A percentile compares a stretch with the other conserved stretches of the same genome.
phyloP scores from a whole-genome alignment of 352 stramenopile species.

The Globisporangium yorkense region DNA sequence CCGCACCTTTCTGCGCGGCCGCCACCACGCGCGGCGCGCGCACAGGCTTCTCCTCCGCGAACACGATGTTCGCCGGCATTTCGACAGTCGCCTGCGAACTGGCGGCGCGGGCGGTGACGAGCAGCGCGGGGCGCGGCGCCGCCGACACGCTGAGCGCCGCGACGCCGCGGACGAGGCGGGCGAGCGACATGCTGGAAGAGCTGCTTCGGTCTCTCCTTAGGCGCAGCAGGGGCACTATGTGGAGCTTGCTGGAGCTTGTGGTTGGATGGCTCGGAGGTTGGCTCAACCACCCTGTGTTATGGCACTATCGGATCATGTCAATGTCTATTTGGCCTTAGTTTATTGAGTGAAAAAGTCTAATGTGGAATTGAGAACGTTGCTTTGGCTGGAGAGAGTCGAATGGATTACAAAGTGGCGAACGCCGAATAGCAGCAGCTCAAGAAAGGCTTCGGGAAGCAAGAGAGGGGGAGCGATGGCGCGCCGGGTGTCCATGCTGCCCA shows the following conservation, averaged over 20 bases:
- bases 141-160: conserved; percentile 28
- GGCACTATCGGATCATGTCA: too few relatives aligned
- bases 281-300: not conserved
- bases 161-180: conserved; percentile 55
- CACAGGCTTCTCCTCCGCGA: conserved; percentile 68
- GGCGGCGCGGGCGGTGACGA: conserved; percentile 17
- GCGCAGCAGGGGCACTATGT: not conserved
- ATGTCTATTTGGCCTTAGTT: not conserved
- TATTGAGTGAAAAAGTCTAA: not conserved
- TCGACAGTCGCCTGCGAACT: conserved; percentile 23
- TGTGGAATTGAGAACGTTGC: not conserved
- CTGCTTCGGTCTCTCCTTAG: not conserved
- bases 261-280: not conserved
- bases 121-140: conserved; percentile 24
- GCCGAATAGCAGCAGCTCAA: not conserved
- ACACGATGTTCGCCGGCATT: conserved; percentile 53
- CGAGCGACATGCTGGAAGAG: conserved; percentile 15
- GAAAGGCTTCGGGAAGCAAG: not conserved
- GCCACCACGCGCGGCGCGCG: conserved; percentile 60
- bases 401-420: conserved; percentile 1
- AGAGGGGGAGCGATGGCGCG: conserved; percentile 10
- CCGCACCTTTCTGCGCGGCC: conserved; percentile 42
- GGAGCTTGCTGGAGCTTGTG: not conserved
- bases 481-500: conserved; percentile 14
- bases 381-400: not conserved